These are phyloP conservation scores for Hibiscus syriacus DNA, from an alignment of 345 rosid genomes.

Conservation along the genomic window DNA sequence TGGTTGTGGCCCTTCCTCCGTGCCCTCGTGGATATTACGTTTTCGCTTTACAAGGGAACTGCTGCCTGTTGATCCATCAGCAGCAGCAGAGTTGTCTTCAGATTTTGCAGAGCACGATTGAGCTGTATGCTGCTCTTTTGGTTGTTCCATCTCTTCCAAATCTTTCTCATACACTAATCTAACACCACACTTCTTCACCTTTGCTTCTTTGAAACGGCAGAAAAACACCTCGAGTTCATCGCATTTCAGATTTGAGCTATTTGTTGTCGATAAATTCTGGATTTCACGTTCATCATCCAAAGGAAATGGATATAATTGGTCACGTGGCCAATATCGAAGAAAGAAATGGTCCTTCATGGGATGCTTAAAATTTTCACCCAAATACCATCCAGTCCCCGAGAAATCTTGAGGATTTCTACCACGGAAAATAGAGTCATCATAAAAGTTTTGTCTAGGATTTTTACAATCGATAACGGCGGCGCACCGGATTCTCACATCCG, in stretches of 20 bases:
- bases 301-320: background rate
- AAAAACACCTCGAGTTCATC: background rate
- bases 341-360: background rate
- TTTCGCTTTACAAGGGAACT: background rate
- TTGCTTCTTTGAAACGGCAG: rapidly evolving
- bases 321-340: background rate
- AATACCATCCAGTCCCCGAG: background rate
- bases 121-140: background rate
- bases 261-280: background rate
- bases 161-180: background rate
- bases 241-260: background rate
- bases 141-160: background rate
- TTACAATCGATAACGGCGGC: background rate
- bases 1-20: too few species aligned
- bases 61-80: too few species aligned
- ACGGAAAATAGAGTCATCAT: background rate
- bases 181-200: slow-evolving; percentile 6
- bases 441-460: too few species aligned
- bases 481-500: rapidly evolving
- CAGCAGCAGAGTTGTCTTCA: background rate
- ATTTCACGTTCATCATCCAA: background rate
- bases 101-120: background rate
- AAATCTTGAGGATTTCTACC: background rate
- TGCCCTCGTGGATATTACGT: background rate
- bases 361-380: background rate